A percentile compares a stretch with the other conserved stretches of the same genome.
Conservation (phyloP, 1,284 basidiomycete species). For the Apiotrichum gamsii region DNA sequence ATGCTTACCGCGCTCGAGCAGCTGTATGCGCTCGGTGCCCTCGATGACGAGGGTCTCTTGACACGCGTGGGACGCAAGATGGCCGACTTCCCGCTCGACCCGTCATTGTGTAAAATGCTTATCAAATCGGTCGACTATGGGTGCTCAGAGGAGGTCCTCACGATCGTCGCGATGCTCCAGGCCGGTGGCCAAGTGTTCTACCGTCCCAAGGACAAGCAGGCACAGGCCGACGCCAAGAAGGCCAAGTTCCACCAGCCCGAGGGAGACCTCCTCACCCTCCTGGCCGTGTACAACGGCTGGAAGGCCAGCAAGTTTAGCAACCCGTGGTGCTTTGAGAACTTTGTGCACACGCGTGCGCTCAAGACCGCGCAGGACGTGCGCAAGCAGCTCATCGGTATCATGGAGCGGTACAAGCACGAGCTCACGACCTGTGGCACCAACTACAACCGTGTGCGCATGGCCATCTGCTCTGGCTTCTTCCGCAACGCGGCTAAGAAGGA, state of each 20-base stretch:
- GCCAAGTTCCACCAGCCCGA: slow-evolving; percentile 62
- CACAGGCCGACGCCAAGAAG: slow-evolving; percentile 66
- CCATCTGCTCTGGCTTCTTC: slow-evolving; percentile 96
- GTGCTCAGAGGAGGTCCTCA: slow-evolving; percentile 94
- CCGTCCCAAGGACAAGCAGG: slow-evolving; percentile 96
- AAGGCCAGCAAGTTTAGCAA: slow-evolving; percentile 90
- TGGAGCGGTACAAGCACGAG: slow-evolving; percentile 98
- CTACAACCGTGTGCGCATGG: slow-evolving; percentile 86
- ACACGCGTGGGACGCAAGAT: slow-evolving; percentile 94
- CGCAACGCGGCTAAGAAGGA: slow-evolving; percentile 88
- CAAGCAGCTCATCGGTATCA: slow-evolving; percentile 94
- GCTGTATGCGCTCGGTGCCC: slow-evolving; percentile 86
- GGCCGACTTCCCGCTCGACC: slow-evolving; percentile 99
- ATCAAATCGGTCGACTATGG: slow-evolving; percentile 96
- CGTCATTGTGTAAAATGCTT: slow-evolving; percentile 92
- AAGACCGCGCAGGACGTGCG: slow-evolving; percentile 94
- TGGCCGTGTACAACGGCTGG: slow-evolving; percentile 99
- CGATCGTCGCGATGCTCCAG: slow-evolving; percentile 89
- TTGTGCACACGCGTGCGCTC: slow-evolving; percentile 95
- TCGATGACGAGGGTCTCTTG: slow-evolving; percentile 93
- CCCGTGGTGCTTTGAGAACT: slow-evolving; percentile 97
- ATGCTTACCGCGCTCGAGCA: slow-evolving; percentile 85
- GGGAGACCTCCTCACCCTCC: slow-evolving; percentile 89
- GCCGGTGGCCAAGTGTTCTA: slow-evolving; percentile 96
- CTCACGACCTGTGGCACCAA: slow-evolving; percentile 71